A percentile compares a stretch with the other conserved stretches of the same genome.
These are phyloP conservation scores for Heritiera littoralis DNA, from an alignment of 345 rosid genomes.

Conservation along the genomic window DNA sequence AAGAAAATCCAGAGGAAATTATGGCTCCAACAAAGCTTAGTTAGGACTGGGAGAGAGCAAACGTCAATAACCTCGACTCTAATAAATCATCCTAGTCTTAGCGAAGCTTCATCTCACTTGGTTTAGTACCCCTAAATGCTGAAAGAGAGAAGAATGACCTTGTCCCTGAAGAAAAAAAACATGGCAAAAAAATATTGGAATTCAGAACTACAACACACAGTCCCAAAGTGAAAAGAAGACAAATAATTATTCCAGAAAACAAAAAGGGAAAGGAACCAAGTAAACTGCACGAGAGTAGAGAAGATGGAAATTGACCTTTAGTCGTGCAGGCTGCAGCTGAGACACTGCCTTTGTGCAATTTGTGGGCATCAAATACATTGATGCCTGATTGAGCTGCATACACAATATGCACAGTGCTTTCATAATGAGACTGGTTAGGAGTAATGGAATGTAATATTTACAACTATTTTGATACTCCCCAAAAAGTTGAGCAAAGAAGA, in stretches of 20 bases:
- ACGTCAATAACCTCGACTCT: not conserved
- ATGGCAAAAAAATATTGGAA: not conserved
- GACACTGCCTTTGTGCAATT: constrained; percentile 35
- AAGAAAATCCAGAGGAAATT: constrained; percentile 2
- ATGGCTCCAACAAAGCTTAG: not conserved
- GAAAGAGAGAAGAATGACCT: constrained; percentile 80
- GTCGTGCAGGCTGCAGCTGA: constrained; percentile 42
- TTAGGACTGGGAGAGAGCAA: not conserved
- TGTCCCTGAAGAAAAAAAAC: constrained; percentile 41
- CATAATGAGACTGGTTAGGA: not conserved
- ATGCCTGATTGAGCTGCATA: constrained; percentile 41
- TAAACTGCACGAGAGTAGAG: not conserved
- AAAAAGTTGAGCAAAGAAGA: not conserved
- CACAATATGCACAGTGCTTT: constrained; percentile 16
- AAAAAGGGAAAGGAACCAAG: not conserved
- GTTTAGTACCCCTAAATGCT: constrained; percentile 63
- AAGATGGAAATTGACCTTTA: constrained; percentile 42
- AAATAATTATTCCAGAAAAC: not conserved
- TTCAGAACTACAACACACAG: not conserved
- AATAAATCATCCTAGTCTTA: constrained; percentile 17
- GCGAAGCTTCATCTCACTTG: constrained; percentile 51
- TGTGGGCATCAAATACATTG: constrained; percentile 25
- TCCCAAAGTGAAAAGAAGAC: not conserved
- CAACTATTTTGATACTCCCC: not conserved
- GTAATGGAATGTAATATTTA: not conserved